Percentiles rank a stretch among this genome's conserved stretches.
Evolutionary conservation across 2,329 filamentous ascomycete species (phyloP).

Genomic region (Leptodontidium sp.): DNA sequence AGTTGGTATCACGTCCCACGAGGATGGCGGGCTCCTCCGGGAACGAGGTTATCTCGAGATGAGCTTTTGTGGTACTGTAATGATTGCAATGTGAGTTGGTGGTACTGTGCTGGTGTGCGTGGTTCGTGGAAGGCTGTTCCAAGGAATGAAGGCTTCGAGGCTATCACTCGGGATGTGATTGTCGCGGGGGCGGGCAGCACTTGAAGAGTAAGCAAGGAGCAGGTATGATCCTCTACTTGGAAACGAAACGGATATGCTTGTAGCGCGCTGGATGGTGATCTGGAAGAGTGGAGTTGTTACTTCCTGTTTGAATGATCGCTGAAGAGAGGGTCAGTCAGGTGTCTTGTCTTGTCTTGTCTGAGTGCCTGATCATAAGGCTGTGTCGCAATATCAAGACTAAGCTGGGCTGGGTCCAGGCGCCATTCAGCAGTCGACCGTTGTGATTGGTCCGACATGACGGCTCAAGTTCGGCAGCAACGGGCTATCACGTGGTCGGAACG

Average conservation of each 20-base stretch:
- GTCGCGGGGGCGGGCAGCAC: neutral
- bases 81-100: neutral
- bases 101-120: slow-evolving; percentile 16
- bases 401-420: neutral
- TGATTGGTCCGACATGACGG: neutral
- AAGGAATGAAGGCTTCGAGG: slow-evolving; percentile 16
- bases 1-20: slow-evolving; percentile 1
- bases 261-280: neutral
- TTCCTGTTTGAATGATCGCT: slow-evolving; percentile 22
- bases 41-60: neutral
- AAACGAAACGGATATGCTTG: neutral
- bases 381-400: neutral
- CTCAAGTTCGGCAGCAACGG: neutral
- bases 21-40: neutral
- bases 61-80: neutral
- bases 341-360: neutral
- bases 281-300: neutral
- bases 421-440: slow-evolving; percentile 13
- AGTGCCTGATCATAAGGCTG: slow-evolving; percentile 26
- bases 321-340: neutral
- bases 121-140: slow-evolving; percentile 21
- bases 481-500: slow-evolving; percentile 26
- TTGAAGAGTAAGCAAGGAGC: slow-evolving; percentile 65
- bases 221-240: slow-evolving; percentile 79
- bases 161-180: slow-evolving; percentile 17